Conservation (phyloP, 2,329 filamentous ascomycete genomes). For the Clarireedia hainanense region DNA sequence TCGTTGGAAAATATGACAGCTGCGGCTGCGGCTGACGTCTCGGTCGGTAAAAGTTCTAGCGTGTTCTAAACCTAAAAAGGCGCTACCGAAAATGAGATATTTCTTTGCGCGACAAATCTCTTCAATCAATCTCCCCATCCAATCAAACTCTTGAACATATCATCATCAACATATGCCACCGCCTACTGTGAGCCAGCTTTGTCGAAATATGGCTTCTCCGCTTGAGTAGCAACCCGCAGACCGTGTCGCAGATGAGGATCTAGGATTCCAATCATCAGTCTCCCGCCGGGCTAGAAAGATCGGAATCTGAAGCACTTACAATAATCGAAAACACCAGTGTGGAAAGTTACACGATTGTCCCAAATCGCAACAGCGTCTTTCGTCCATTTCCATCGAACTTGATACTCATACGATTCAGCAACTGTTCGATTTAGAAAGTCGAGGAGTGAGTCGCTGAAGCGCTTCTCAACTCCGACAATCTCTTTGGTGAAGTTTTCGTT, state of each 20-base stretch:
- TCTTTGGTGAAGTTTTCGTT: slow-evolving; percentile 19
- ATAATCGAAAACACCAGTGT: slow-evolving; percentile 8
- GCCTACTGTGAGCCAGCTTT: slow-evolving; percentile 26
- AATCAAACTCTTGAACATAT: too few species aligned
- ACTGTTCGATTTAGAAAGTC: slow-evolving; percentile 21
- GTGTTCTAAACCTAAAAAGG: too few species aligned
- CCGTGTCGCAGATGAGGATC: slow-evolving; percentile 45
- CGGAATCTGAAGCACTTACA: not conserved
- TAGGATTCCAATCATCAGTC: not conserved
- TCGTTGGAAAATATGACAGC: too few species aligned
- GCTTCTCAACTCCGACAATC: slow-evolving; percentile 23
- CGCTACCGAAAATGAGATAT: too few species aligned
- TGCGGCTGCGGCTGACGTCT: too few species aligned
- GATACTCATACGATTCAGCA: slow-evolving; percentile 22
- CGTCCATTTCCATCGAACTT: slow-evolving; percentile 25
- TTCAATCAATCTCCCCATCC: too few species aligned
- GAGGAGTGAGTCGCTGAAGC: slow-evolving; percentile 19
- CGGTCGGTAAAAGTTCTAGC: too few species aligned
- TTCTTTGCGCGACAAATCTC: too few species aligned
- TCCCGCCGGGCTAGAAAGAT: not conserved
- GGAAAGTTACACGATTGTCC: slow-evolving; percentile 19
- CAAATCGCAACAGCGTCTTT: slow-evolving; percentile 22
- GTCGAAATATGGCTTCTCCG: slow-evolving; percentile 64
- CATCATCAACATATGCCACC: not conserved
- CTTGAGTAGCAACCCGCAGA: slow-evolving; percentile 61